A percentile compares a stretch with the other conserved stretches of the same genome.
Evolutionary conservation across 2,329 filamentous ascomycete species (phyloP).

Genomic region (Tolypocladium pustulatum): DNA sequence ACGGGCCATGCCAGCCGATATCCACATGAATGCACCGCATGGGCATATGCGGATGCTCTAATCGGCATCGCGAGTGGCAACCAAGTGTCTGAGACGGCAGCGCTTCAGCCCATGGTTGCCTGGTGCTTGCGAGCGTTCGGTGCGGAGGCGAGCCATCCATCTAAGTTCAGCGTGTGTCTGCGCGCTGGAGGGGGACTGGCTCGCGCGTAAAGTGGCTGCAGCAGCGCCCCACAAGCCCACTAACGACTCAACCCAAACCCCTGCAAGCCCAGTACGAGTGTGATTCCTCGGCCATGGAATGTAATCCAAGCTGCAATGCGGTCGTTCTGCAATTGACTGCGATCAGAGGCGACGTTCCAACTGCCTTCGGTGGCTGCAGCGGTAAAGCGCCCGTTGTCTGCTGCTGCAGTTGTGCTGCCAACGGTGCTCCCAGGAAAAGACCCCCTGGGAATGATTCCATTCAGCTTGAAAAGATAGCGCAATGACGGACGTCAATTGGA

Average conservation of each 20-base stretch:
- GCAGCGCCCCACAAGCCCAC: constrained; percentile 1
- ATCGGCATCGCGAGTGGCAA: background rate
- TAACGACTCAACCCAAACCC: constrained; percentile 9
- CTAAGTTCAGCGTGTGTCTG: background rate
- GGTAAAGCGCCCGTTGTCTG: background rate
- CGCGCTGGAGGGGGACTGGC: background rate
- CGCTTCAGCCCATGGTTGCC: background rate
- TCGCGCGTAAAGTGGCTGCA: constrained; percentile 9
- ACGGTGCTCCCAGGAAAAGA: background rate
- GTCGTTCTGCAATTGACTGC: background rate
- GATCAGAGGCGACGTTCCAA: background rate
- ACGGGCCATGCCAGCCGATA: background rate
- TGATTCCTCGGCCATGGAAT: background rate
- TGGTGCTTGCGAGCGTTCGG: background rate
- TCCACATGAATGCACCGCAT: background rate
- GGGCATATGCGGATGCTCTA: background rate
- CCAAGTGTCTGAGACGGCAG: background rate
- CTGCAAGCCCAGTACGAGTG: background rate
- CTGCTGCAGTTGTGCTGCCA: background rate
- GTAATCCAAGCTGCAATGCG: background rate
- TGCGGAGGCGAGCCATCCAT: background rate
- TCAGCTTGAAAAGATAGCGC: background rate
- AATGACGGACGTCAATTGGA: background rate
- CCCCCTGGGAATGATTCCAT: background rate
- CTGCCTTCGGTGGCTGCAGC: background rate